These are phyloP conservation scores for Thalassiosira sp. DNA, from an alignment of 352 stramenopile species.

Conservation along the genomic window DNA sequence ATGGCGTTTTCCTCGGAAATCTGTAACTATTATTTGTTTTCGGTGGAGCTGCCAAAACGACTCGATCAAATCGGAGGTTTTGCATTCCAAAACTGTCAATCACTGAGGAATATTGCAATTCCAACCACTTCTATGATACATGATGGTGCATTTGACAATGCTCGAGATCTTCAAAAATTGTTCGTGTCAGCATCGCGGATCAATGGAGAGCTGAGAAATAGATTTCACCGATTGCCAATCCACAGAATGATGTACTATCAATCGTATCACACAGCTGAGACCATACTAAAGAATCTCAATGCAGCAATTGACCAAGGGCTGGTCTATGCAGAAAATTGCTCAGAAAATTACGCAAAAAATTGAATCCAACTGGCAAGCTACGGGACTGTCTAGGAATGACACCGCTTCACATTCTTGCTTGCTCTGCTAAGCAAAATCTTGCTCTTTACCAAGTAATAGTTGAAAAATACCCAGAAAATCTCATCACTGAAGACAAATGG, in stretches of 20 bases:
- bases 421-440: slow-evolving; percentile 17
- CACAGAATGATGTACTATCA: background rate
- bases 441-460: slow-evolving; percentile 10
- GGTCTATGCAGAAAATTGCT: background rate
- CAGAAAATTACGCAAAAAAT: background rate
- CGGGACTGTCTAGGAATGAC: slow-evolving; percentile 37
- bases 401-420: slow-evolving; percentile 35
- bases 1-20: background rate
- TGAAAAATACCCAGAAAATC: slow-evolving; percentile 19
- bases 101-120: background rate
- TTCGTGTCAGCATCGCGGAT: background rate
- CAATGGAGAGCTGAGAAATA: background rate
- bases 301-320: background rate
- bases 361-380: background rate
- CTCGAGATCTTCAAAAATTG: background rate
- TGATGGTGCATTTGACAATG: background rate
- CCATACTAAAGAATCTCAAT: background rate
- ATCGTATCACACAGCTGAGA: background rate
- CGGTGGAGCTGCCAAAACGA: background rate
- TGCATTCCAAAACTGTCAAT: background rate
- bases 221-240: background rate
- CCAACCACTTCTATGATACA: background rate
- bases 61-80: background rate
- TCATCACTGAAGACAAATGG: slow-evolving; percentile 28
- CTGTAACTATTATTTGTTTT: background rate